A percentile compares a stretch with the other conserved stretches of the same genome.
Evolutionary conservation across 148 eudicot genomes (phyloP).

Genomic region (Amaranthus cruentus): DNA sequence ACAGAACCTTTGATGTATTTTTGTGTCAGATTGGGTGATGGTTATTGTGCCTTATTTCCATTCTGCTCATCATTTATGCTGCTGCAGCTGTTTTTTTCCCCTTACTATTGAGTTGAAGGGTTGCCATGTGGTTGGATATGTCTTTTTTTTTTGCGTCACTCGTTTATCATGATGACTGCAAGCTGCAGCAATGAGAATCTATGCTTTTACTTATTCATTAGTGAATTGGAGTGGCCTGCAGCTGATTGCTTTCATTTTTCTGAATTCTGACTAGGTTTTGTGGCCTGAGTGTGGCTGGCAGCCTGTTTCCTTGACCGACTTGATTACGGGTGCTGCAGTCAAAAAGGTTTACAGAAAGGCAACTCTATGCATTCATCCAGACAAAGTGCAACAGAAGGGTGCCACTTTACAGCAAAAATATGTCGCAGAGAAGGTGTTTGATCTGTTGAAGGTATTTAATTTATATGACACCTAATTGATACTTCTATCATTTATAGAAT

Average conservation of each 20-base stretch:
- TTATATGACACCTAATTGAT: no score
- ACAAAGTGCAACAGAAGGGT: slow-evolving; percentile 99
- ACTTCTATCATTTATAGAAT: no score
- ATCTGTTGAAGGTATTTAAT: slow-evolving; percentile 75
- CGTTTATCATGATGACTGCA: no score
- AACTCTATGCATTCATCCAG: slow-evolving; percentile 97
- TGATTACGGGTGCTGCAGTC: slow-evolving; percentile 78
- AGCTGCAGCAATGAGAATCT: no score
- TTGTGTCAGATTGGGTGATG: neutral
- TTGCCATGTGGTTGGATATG: neutral
- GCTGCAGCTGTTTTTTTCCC: neutral
- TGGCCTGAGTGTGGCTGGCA: slow-evolving; percentile 99
- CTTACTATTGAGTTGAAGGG: neutral
- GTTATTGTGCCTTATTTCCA: neutral
- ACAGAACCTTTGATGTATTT: neutral
- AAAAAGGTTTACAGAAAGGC: slow-evolving; percentile 93
- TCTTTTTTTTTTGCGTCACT: neutral
- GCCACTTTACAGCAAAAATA: slow-evolving; percentile 93
- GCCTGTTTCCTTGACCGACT: slow-evolving; percentile 95
- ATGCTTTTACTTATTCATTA: no score
- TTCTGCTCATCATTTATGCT: neutral
- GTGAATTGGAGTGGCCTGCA: neutral
- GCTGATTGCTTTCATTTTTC: slow-evolving; percentile 10
- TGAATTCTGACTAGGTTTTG: slow-evolving; percentile 55
- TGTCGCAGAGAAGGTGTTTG: slow-evolving; percentile 97